phyloP scores from a whole-genome alignment of 2,329 filamentous ascomycete genomes.

The Penicillium crustosum region DNA sequence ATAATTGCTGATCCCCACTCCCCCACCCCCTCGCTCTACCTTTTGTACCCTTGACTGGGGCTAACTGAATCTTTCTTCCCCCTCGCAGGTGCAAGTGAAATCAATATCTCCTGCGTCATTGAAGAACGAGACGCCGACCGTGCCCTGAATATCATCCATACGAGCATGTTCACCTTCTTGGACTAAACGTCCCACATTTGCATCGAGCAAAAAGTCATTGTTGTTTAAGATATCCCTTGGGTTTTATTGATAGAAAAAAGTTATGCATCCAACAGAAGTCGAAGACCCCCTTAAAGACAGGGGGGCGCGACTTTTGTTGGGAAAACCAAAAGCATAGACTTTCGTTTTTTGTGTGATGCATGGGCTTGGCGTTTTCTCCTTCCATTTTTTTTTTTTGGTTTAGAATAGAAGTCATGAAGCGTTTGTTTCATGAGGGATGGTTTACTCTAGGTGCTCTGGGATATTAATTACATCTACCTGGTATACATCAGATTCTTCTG shows the following conservation, averaged over 20 bases:
- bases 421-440: slow-evolving; percentile 2
- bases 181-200: slow-evolving; percentile 53
- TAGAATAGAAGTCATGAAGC: slow-evolving; percentile 16
- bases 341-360: slow-evolving; percentile 21
- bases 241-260: slow-evolving; percentile 22
- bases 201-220: slow-evolving; percentile 17
- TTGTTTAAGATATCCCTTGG: slow-evolving; percentile 29
- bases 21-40: slow-evolving; percentile 5
- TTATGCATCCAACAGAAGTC: slow-evolving; percentile 14
- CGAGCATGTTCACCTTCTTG: slow-evolving; percentile 92
- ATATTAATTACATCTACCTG: not conserved
- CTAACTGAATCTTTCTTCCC: slow-evolving; percentile 18
- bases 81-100: slow-evolving; percentile 82
- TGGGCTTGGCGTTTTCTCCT: slow-evolving; percentile 24
- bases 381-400: not conserved
- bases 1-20: slow-evolving; percentile 13
- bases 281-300: not conserved
- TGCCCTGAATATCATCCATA: slow-evolving; percentile 94
- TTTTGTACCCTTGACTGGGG: slow-evolving; percentile 9
- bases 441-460: not conserved
- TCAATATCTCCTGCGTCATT: slow-evolving; percentile 98
- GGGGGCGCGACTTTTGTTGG: not conserved
- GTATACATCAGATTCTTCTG: not conserved
- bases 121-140: slow-evolving; percentile 86
- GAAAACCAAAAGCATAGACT: slow-evolving; percentile 12